A percentile compares a stretch with the other conserved stretches of the same genome.
Conservation (phyloP, 805 yeast species). For the Priceomyces medius region DNA sequence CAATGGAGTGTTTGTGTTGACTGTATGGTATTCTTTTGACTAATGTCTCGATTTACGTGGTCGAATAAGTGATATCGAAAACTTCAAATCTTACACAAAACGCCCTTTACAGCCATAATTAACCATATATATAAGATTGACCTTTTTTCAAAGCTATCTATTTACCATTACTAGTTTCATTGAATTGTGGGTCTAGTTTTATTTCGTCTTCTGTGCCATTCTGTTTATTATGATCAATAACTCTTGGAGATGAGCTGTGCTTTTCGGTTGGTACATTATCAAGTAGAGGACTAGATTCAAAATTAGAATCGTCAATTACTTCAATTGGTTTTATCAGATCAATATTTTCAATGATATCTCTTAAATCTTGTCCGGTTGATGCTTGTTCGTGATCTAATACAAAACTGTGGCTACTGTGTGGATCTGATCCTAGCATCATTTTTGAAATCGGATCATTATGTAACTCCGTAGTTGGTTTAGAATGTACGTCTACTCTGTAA, state of each 20-base stretch:
- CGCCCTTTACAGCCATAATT: not conserved
- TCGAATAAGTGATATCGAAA: not conserved
- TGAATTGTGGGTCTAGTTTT: no score
- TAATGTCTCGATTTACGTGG: slow-evolving; percentile 1
- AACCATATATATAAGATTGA: not conserved
- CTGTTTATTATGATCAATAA: no score
- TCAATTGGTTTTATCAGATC: slow-evolving; percentile 1
- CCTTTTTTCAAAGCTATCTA: no score
- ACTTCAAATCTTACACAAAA: not conserved
- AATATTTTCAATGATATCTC: slow-evolving; percentile 2
- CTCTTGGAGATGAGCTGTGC: not conserved
- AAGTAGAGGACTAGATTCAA: slow-evolving; percentile 4
- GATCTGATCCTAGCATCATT: slow-evolving; percentile 1
- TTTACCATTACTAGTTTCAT: no score
- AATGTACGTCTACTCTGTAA: not conserved
- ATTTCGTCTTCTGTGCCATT: no score
- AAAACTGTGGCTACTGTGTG: not conserved
- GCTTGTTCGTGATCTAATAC: not conserved
- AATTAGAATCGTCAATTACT: slow-evolving; percentile 1
- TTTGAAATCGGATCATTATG: slow-evolving; percentile 5
- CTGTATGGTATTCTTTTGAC: not conserved
- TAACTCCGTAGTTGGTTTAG: not conserved
- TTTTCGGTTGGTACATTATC: not conserved
- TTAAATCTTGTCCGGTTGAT: not conserved
- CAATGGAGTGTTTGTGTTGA: not conserved